phyloP scores from a whole-genome alignment of 495 filamentous ascomycete genomes.

The Articulospora tetracladia region DNA sequence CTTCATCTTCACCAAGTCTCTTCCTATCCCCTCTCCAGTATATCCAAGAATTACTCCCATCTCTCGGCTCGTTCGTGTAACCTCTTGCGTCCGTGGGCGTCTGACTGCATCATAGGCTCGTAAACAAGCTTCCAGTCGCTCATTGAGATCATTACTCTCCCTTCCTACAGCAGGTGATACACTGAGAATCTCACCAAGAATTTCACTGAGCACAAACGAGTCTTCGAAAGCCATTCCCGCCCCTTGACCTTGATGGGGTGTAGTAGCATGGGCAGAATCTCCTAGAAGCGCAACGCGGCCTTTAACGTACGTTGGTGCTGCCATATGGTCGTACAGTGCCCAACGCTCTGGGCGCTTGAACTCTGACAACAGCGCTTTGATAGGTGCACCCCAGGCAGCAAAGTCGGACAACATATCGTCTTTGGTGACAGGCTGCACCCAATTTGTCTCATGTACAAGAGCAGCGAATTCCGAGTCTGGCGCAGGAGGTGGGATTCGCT shows the following conservation, averaged over 20 bases:
- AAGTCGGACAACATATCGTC: slow-evolving; percentile 10
- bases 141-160: not conserved
- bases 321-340: slow-evolving; percentile 36
- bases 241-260: slow-evolving; percentile 39
- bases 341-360: slow-evolving; percentile 19
- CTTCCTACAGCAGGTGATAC: not conserved
- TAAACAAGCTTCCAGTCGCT: not conserved
- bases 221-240: slow-evolving; percentile 27
- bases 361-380: not conserved
- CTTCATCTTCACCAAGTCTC: not conserved
- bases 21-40: not conserved
- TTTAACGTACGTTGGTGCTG: slow-evolving; percentile 28
- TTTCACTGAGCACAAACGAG: not conserved
- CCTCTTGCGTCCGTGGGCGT: not conserved
- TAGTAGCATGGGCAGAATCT: slow-evolving; percentile 40
- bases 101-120: slow-evolving; percentile 3
- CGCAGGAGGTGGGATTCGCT: not conserved
- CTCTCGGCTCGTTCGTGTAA: slow-evolving; percentile 1
- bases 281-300: slow-evolving; percentile 32
- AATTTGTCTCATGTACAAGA: not conserved
- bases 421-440: not conserved
- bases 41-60: not conserved
- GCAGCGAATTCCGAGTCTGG: not conserved
- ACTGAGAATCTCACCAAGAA: not conserved
- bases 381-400: not conserved